A percentile compares a stretch with the other conserved stretches of the same genome.
Evolutionary conservation across 2,329 filamentous ascomycete genomes (phyloP).

Genomic region (Pseudocercospora cruenta): DNA sequence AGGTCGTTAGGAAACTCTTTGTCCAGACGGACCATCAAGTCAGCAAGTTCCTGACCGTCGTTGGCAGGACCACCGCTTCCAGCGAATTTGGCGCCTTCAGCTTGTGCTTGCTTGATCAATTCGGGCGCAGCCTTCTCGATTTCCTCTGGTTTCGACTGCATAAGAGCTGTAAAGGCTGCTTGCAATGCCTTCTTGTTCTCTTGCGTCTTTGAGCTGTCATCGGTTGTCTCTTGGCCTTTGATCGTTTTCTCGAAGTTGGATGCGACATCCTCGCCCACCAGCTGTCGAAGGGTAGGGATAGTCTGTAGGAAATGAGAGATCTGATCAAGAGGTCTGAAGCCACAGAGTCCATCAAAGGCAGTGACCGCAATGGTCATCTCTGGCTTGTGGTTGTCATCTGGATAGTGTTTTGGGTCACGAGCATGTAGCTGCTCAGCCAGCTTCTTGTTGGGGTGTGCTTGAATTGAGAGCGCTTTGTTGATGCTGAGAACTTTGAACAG

Average conservation of each 20-base stretch:
- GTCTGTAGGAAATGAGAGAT: slow-evolving; percentile 80
- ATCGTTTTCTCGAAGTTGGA: slow-evolving; percentile 50
- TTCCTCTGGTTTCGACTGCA: slow-evolving; percentile 72
- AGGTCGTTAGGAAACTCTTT: slow-evolving; percentile 86
- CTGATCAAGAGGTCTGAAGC: slow-evolving; percentile 85
- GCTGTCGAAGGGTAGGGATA: slow-evolving; percentile 56
- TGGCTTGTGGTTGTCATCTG: slow-evolving; percentile 99
- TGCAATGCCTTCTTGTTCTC: slow-evolving; percentile 79
- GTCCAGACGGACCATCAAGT: slow-evolving; percentile 77
- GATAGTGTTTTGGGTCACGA: slow-evolving; percentile 89
- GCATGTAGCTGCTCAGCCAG: slow-evolving; percentile 86
- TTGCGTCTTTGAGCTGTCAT: slow-evolving; percentile 49
- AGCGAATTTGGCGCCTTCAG: slow-evolving; percentile 73
- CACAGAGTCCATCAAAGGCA: slow-evolving; percentile 92
- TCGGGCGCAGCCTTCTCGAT: slow-evolving; percentile 68
- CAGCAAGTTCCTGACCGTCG: slow-evolving; percentile 69
- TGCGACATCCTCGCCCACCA: slow-evolving; percentile 53
- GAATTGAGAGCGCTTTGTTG: slow-evolving; percentile 93
- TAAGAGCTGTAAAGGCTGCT: slow-evolving; percentile 74
- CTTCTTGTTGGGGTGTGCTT: slow-evolving; percentile 75
- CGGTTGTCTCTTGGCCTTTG: slow-evolving; percentile 57
- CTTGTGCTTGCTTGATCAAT: slow-evolving; percentile 71
- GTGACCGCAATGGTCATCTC: slow-evolving; percentile 99
- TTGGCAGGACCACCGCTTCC: slow-evolving; percentile 70
- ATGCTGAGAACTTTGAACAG: slow-evolving; percentile 98